These are phyloP conservation scores for Fraxinus sp. DNA, from an alignment of 305 asterid genomes.

Conservation along the genomic window DNA sequence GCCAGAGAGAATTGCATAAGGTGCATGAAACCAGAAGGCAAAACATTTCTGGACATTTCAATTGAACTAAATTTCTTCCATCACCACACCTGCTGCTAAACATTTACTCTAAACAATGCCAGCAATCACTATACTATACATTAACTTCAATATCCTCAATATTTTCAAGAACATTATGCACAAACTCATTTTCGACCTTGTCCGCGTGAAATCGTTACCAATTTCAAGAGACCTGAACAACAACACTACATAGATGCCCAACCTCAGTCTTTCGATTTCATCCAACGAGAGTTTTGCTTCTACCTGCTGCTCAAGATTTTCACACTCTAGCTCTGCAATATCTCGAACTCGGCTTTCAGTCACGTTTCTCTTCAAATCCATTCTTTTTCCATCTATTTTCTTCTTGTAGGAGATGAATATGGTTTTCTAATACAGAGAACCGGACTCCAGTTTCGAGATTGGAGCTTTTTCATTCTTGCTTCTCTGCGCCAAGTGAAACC, in stretches of 20 bases:
- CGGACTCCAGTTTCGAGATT: constrained; percentile 46
- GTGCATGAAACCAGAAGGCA: constrained; percentile 24
- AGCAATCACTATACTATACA: no score
- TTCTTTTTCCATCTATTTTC: constrained; percentile 68
- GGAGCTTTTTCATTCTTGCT: constrained; percentile 63
- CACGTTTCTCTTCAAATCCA: constrained; percentile 78
- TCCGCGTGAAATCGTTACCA: constrained; percentile 36
- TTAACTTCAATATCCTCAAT: constrained; percentile 41
- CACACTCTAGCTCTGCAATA: constrained; percentile 74
- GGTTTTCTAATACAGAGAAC: constrained; percentile 57
- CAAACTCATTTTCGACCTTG: constrained; percentile 57
- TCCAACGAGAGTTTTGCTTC: constrained; percentile 74
- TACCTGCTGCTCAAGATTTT: constrained; percentile 79
- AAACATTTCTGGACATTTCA: background rate
- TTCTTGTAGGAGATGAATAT: constrained; percentile 63
- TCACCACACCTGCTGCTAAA: background rate
- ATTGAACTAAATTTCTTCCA: background rate
- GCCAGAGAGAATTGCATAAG: constrained; percentile 10
- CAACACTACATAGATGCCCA: constrained; percentile 49
- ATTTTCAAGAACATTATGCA: constrained; percentile 45
- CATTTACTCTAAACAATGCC: background rate
- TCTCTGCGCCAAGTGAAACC: constrained; percentile 56
- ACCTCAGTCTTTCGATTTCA: constrained; percentile 69
- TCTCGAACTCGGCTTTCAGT: constrained; percentile 74
- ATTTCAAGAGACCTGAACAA: constrained; percentile 61